phyloP scores from a whole-genome alignment of 768 basidiomycete genomes.

The Rhodosporidiobolus odoratus region DNA sequence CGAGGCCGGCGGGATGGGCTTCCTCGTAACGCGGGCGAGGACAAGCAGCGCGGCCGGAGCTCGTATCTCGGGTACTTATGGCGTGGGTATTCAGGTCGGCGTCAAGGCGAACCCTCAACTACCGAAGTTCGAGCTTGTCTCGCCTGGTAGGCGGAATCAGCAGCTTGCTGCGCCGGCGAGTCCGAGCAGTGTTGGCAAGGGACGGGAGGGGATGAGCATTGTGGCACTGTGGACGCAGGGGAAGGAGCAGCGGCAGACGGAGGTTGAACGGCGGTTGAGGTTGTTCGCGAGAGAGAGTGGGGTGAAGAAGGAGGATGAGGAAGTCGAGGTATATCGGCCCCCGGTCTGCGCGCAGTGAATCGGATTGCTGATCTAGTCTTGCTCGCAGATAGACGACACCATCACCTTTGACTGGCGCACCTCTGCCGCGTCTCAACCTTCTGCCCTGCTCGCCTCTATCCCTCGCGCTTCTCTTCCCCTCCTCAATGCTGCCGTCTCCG shows the following conservation, averaged over 20 bases:
- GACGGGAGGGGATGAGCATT: conserved; percentile 39
- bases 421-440: not conserved
- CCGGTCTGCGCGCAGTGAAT: not conserved
- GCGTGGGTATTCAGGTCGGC: conserved; percentile 37
- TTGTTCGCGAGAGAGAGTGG: conserved; percentile 9
- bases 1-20: conserved; percentile 36
- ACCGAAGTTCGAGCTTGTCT: conserved; percentile 35
- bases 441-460: not conserved
- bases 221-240: conserved; percentile 41
- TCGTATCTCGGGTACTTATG: conserved; percentile 35
- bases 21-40: conserved; percentile 36
- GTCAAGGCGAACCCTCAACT: conserved; percentile 38
- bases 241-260: conserved; percentile 31
- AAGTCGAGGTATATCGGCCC: conserved; percentile 4
- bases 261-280: conserved; percentile 30
- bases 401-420: not conserved
- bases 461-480: conserved; percentile 25
- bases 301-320: conserved; percentile 12
- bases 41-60: conserved; percentile 15
- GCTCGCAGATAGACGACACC: not conserved
- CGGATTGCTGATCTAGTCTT: not conserved
- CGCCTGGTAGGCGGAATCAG: conserved; percentile 6
- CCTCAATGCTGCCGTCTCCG: conserved; percentile 18
- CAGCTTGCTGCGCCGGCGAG: conserved; percentile 26
- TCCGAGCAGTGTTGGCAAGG: conserved; percentile 35